Conservation (phyloP, 2,329 filamentous ascomycete species). For the Shiraia sp. region DNA sequence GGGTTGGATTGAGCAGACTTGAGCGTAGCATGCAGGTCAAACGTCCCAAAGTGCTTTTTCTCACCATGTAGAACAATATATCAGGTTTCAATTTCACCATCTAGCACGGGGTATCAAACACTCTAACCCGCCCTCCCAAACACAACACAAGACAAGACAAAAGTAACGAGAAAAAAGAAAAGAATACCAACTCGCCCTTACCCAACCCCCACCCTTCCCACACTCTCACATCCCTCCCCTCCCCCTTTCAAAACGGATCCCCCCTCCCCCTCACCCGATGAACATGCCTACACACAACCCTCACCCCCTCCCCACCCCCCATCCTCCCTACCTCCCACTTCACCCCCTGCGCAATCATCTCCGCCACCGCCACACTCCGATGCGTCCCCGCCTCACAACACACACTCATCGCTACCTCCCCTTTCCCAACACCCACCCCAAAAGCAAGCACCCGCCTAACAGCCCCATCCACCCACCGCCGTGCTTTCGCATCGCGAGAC, state of each 20-base stretch:
- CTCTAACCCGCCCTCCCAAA: not conserved
- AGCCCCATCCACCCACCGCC: conserved; percentile 10
- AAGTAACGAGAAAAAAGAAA: not conserved
- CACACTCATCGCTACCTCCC: conserved; percentile 19
- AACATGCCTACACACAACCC: conserved; percentile 31
- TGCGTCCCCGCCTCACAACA: conserved; percentile 36
- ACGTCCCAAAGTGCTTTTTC: conserved; percentile 7
- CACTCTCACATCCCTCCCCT: not conserved
- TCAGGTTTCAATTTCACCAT: conserved; percentile 9
- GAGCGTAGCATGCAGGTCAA: conserved; percentile 3
- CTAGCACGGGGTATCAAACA: not conserved
- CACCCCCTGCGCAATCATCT: conserved; percentile 28
- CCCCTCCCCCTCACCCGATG: conserved; percentile 26
- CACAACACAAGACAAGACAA: not conserved
- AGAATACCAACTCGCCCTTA: not conserved
- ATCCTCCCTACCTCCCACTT: conserved; percentile 16
- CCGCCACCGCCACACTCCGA: conserved; percentile 36
- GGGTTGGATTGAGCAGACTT: conserved; percentile 7
- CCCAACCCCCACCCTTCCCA: not conserved
- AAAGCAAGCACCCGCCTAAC: conserved; percentile 17
- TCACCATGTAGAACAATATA: conserved; percentile 27
- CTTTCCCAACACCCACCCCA: not conserved
- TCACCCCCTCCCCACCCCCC: conserved; percentile 16
- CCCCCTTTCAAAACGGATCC: conserved; percentile 22
- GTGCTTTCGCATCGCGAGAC: conserved; percentile 19